Conservation (phyloP, 2,329 filamentous ascomycete species). For the Aspergillus proliferans region DNA sequence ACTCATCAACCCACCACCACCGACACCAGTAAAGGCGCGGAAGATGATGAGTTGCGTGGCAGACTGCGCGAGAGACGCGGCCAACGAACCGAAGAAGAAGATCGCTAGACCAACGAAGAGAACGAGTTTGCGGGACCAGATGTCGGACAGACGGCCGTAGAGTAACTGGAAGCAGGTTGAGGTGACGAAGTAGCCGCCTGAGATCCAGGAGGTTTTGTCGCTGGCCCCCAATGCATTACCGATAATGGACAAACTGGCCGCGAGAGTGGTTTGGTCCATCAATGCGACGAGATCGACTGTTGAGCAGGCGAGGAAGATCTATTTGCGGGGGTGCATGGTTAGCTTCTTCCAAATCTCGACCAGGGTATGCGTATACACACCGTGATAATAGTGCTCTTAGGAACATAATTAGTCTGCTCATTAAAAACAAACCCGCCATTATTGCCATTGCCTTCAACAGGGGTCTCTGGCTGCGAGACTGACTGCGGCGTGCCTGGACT, state of each 20-base stretch:
- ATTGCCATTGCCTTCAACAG: not conserved
- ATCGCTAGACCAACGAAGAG: slow-evolving; percentile 49
- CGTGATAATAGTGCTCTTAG: slow-evolving; percentile 47
- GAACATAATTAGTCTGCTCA: slow-evolving; percentile 53
- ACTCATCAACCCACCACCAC: slow-evolving; percentile 55
- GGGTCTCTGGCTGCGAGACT: not conserved
- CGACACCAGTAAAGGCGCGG: slow-evolving; percentile 54
- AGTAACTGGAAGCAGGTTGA: slow-evolving; percentile 61
- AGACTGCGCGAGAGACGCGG: slow-evolving; percentile 53
- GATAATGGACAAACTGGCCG: slow-evolving; percentile 50
- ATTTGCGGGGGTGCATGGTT: not conserved
- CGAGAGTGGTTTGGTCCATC: slow-evolving; percentile 55
- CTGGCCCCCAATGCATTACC: slow-evolving; percentile 47
- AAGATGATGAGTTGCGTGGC: slow-evolving; percentile 56
- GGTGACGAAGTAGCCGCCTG: slow-evolving; percentile 55
- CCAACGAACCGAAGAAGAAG: slow-evolving; percentile 52
- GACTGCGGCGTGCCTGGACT: too few species aligned
- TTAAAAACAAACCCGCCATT: slow-evolving; percentile 36
- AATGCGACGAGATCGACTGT: slow-evolving; percentile 51
- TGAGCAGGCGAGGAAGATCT: slow-evolving; percentile 55
- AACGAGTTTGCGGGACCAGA: slow-evolving; percentile 55
- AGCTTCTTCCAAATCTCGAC: too few species aligned
- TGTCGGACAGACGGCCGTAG: slow-evolving; percentile 57
- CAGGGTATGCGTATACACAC: slow-evolving; percentile 22
- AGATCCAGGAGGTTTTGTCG: slow-evolving; percentile 50